Evolutionary conservation across 495 filamentous ascomycete species (phyloP), one percentile per base, ranked within the genome.

Genomic region (Lentithecium fluviatile): DNA sequence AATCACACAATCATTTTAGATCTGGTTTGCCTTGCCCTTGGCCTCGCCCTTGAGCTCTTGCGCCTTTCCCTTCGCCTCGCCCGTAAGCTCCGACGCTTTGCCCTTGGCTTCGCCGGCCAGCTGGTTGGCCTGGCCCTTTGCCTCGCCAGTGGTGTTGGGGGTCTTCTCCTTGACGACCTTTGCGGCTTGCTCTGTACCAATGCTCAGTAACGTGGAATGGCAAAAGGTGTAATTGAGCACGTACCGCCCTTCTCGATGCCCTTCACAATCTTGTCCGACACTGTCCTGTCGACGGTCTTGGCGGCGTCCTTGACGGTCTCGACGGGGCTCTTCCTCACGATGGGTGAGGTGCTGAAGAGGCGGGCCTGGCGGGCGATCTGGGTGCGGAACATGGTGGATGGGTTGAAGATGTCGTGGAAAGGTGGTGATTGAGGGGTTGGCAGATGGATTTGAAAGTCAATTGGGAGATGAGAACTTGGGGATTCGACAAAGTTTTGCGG

Each of bases 231-330:
- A 32, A 10, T 32, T 32, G 29, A n/a, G 1, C 25, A 78, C 80
- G 26, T 77, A 84, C 79, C 76, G 26, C 82, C 80, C 37, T 73
- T 80, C 69, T 87, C 77, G 59, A 87, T 85, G 21, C 84, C 83
- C 76, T 82, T 82, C 3, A 85, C 79, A 11, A 79, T 79, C 0
- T 71, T 78, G 69, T 82, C 75, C 1, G 81, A 77, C n/a, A 83
- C 73, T 3, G 71, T 72, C 50, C 77, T 71, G 67, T 87, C 82
- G 19, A 80, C 81, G 49, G 74, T 75, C 73, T 86, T 82, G 19
- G 80, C 64, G 0, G 81, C 78, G 29, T 84, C 81, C 71, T 84
- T 85, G 51, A 77, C 77, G 1, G 74, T 62, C 23, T 84, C 82
- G 12, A 80, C 59, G 34, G 78, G 59, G 24, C 56, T 36, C 60